phyloP scores from a whole-genome alignment of 2,329 filamentous ascomycete genomes.

The Fusarium verrucosum region DNA sequence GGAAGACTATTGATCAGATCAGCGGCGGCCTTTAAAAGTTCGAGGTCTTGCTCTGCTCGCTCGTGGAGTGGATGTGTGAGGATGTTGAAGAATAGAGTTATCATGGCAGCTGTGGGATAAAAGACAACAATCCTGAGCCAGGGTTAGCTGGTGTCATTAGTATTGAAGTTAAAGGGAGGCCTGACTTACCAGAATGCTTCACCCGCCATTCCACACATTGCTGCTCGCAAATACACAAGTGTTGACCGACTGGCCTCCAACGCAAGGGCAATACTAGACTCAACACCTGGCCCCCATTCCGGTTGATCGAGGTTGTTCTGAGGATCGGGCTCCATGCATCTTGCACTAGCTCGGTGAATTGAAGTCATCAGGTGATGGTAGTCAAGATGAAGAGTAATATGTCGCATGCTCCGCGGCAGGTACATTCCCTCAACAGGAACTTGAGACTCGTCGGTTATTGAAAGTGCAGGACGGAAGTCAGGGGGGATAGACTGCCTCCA shows the following conservation, averaged over 20 bases:
- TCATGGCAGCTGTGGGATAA: constrained; percentile 64
- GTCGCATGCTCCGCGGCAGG: constrained; percentile 55
- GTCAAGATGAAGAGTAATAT: constrained; percentile 60
- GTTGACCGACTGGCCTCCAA: constrained; percentile 66
- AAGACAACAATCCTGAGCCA: constrained; percentile 61
- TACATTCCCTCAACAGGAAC: constrained; percentile 43
- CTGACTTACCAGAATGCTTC: constrained; percentile 61
- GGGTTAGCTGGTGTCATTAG: neutral
- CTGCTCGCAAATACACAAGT: constrained; percentile 57
- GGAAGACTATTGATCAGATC: constrained; percentile 56
- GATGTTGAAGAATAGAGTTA: constrained; percentile 65
- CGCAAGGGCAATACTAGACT: constrained; percentile 62
- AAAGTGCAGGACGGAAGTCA: constrained; percentile 58
- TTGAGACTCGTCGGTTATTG: constrained; percentile 45
- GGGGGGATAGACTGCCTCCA: constrained; percentile 62
- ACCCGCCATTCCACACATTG: constrained; percentile 54
- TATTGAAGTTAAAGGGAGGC: rapidly evolving
- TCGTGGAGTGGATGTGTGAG: constrained; percentile 58
- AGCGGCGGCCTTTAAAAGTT: constrained; percentile 55
- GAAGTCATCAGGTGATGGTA: constrained; percentile 65
- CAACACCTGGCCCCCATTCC: constrained; percentile 55
- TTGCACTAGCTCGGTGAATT: constrained; percentile 64
- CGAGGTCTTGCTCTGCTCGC: constrained; percentile 56
- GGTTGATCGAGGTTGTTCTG: constrained; percentile 23
- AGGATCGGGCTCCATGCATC: constrained; percentile 49